Evolutionary conservation across 2,329 filamentous ascomycete genomes (phyloP).

Genomic region (Aphanoascus verrucosus): DNA sequence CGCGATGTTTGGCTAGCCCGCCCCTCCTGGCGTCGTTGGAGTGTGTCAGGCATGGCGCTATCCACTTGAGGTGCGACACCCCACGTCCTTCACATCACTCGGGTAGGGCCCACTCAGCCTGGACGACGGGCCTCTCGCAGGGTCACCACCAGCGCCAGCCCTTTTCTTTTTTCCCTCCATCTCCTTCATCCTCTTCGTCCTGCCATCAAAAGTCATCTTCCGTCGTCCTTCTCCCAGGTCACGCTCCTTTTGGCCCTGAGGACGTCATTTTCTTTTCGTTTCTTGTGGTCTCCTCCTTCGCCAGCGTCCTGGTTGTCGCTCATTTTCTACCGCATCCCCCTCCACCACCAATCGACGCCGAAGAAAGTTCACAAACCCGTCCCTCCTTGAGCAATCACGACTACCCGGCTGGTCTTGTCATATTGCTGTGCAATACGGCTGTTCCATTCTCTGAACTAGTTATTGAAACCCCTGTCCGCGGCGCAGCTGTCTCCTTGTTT

Average conservation of each 20-base stretch:
- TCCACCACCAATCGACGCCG: background rate
- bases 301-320: conserved; percentile 12
- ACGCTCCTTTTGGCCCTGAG: conserved; percentile 14
- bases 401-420: background rate
- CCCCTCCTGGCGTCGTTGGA: background rate
- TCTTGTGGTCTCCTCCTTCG: conserved; percentile 14
- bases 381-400: conserved; percentile 4
- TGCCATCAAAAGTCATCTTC: conserved; percentile 14
- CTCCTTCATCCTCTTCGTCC: conserved; percentile 10
- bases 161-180: conserved; percentile 8
- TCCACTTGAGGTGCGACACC: no score
- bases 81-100: background rate
- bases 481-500: conserved; percentile 5
- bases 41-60: background rate
- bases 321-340: background rate
- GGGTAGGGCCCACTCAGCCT: background rate
- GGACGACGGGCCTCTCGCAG: background rate
- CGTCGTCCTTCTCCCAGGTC: conserved; percentile 19
- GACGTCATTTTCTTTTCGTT: conserved; percentile 14
- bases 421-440: conserved; percentile 11
- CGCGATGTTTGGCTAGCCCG: conserved; percentile 5
- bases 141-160: background rate
- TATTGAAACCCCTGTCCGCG: background rate
- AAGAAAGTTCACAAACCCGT: conserved; percentile 1
- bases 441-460: conserved; percentile 1